Evolutionary conservation across 2,329 filamentous ascomycete species (phyloP), one percentile per base, ranked within the genome.

Genomic region (Didymella exigua): DNA sequence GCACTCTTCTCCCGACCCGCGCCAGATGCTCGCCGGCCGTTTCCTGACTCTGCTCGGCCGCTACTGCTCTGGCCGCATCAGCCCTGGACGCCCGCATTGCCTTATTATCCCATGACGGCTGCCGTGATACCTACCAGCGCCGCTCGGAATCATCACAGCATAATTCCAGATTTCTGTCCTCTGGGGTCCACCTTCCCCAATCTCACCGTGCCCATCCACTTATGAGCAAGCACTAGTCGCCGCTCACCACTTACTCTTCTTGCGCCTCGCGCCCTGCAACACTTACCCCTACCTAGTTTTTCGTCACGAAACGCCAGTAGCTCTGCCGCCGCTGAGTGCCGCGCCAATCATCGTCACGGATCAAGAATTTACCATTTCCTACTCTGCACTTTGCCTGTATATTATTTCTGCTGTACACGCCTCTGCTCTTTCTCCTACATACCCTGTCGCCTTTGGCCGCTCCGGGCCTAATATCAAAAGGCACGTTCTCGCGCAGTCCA

Each of bases 401-500:
- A 63, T 56, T 65, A 63, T 61, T 58, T 41, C 48, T 47, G 49
- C 57, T 51, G 47, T 55, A 58, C 58, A 54, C 42, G 36, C 48
- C 26, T 38, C 40, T 30, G 33, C 38, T 34, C 40, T 49, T 26
- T 19, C 46, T 44, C 38, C 14, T 30, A 50, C 46, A 46, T 30
- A 50, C 40, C 52, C 46, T 47, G 41, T 44, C 30, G 41, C 34
- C 37, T 44, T 19, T 48, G 47, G 54, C 48, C 48, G 42, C 48
- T 38, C 36, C 16, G 27, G 58, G 49, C 45, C 49, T 63, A 65
- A 63, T 65, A 62, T 53, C 57, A 61, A 53, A 58, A 67, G 68
- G 72, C 65, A 87, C 87, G 84, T 84, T 81, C 81, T 81, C 84
- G 73, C 79, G 92, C 65, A 82, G 21, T 54, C 60, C 75, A 80